These are phyloP conservation scores for Theobroma cacao DNA, from an alignment of 345 rosid genomes.

Conservation along the genomic window DNA sequence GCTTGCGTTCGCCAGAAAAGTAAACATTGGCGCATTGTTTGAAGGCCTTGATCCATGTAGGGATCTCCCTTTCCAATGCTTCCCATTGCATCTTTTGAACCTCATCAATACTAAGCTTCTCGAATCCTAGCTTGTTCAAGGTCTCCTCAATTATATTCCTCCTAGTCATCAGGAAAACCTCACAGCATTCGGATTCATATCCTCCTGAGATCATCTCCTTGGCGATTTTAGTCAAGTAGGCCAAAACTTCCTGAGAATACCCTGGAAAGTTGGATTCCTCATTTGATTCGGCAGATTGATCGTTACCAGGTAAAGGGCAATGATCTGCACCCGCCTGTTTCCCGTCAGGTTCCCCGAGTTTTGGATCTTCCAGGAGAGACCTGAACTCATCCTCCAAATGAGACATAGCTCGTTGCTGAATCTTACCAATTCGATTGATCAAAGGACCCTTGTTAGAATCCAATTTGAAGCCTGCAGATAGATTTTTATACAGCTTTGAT, in stretches of 20 bases:
- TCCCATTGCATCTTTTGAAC: slow-evolving; percentile 83
- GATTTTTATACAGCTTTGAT: slow-evolving; percentile 41
- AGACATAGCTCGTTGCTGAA: slow-evolving; percentile 77
- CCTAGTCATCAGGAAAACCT: slow-evolving; percentile 53
- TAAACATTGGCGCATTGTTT: slow-evolving; percentile 47
- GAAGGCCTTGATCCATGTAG: slow-evolving; percentile 62
- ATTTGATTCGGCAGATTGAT: slow-evolving; percentile 9
- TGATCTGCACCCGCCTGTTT: slow-evolving; percentile 13
- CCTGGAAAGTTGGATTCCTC: slow-evolving; percentile 33
- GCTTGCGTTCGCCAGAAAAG: slow-evolving; percentile 58
- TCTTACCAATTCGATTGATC: slow-evolving; percentile 49
- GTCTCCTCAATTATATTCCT: slow-evolving; percentile 52
- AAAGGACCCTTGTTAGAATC: slow-evolving; percentile 34
- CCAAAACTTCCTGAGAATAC: slow-evolving; percentile 42
- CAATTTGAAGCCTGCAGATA: slow-evolving; percentile 31
- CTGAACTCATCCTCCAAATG: slow-evolving; percentile 75
- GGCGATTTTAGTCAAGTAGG: slow-evolving; percentile 50
- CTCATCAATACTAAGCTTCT: slow-evolving; percentile 77
- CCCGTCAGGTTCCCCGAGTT: slow-evolving; percentile 22
- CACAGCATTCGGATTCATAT: slow-evolving; percentile 67
- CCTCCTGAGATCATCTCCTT: slow-evolving; percentile 62
- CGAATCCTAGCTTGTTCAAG: slow-evolving; percentile 55
- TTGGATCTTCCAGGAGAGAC: slow-evolving; percentile 40
- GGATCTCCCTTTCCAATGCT: slow-evolving; percentile 65
- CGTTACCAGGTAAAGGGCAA: not conserved